Base-by-base conservation (phyloP, 768 basidiomycete genomes). In the Suillus brevipes region DNA sequence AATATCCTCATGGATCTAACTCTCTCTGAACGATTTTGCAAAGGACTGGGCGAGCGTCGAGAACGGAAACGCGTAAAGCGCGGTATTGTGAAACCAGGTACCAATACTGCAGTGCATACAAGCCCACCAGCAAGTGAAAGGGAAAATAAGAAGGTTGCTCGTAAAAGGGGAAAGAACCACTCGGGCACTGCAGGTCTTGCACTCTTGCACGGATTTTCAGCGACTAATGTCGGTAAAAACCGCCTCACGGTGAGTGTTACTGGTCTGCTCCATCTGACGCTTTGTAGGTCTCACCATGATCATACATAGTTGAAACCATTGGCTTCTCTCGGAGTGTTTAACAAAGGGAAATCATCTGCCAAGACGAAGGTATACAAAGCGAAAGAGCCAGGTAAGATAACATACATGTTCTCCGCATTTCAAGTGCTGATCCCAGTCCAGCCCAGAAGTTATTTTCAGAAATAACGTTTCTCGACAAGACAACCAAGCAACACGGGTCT, bases 1-100 rank as follows among this genome's bases (percentile, higher is more conserved):
- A 49, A 28, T 34, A 28, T 37, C 14, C 28, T 36, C 28, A 12
- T 59, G 18, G 42, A 7, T 59, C 3, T 28, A 18, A 18, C 18
- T 8, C 23, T 20, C 25, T 40, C 25, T 42, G 28, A 59, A 59
- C 58, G 20, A 7, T 60, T 53, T 31, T 31, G 13, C 25, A 28
- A 49, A 93, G 91, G 90, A 62, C 75, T 90, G 14, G 78, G 81
- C 13, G 88, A 89, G 67, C 84, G 91, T 34, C 84, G 88, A 16
- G 85, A 90, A 66, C 81, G 86, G 53, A 88, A 88, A 73, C 83
- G 85, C 61, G 75, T 76, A 28, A 90, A 86, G 70, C 83, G 83
- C 25, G 82, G 80, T 3, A 86, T 89, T 43, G 79, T 87, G 43
- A 72, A 79, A 37, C 79, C 81, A 66, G 65, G 37, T 31, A 23